Base-by-base conservation (phyloP, 257 asterid genomes). In the Jaltomata sinuosa region DNA sequence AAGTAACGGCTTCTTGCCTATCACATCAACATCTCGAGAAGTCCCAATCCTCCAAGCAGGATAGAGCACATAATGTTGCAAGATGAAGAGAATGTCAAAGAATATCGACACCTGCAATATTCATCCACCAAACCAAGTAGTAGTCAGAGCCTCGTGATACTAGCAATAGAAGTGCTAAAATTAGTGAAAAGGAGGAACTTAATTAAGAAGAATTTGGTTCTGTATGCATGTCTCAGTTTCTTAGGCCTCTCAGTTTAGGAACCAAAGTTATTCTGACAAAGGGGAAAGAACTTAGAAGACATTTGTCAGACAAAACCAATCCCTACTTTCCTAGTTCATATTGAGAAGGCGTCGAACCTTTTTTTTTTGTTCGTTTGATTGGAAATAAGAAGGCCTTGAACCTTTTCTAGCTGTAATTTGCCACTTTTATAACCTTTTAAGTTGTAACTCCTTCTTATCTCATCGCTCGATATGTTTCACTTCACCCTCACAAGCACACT, bases 61-160 rank as follows among this genome's bases (percentile, higher is more conserved):
- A 87, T 96, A 96, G 16, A 96, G 87, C 84, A 94, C 85, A 25
- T 90, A 94, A 89, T 94, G 98, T 91, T 96, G 99, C 87, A 96
- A 79, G 67, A 96, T 94, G 91, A 96, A 94, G 67, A 96, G 93
- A 81, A 94, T 79, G 88, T 96, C 97, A 82, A 96, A 94, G 86
- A 89, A 89, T 53, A 96, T 80, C 0, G 98, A 94, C 64, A 93
- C 95, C 99, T 95, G 90, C 84, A 49, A 83, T 40, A 69, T 25
- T 80, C 59, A 84, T 53, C 15, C 85, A 49, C 62, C 54, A 68
- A 67, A 78, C 18, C 22, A 38, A 27, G 25, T 25, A 47, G 81
- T 45, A 45, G 81, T 76, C 61, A 76, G 3, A 47, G 61, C 16
- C 25, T 25, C 59, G 6, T 45, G 38, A 45, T 45, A 22, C 81